Evolutionary conservation across 148 eudicot species (phyloP).

Genomic region (Chenopodium berlandieri): DNA sequence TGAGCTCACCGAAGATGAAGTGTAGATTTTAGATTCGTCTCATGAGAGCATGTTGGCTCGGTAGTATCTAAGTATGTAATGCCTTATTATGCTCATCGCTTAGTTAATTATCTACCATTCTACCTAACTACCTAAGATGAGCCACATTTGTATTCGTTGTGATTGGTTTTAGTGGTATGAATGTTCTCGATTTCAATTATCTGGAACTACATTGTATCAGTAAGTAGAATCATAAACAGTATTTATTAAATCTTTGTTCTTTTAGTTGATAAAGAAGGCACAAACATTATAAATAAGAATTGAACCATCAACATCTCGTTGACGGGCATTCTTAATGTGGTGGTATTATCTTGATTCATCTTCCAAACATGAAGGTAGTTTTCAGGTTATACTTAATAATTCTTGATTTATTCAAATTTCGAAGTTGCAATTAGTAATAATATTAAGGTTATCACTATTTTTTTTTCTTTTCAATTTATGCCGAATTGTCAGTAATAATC

Average conservation of each 20-base stretch:
- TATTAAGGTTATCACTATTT: no score
- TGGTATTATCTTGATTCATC: not conserved
- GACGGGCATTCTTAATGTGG: not conserved
- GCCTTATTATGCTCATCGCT: not conserved
- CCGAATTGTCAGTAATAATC: no score
- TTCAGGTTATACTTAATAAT: no score
- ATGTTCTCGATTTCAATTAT: not conserved
- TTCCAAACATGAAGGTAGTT: no score
- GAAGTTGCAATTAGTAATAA: no score
- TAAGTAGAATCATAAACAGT: not conserved
- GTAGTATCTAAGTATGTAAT: not conserved
- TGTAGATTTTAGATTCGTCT: constrained; percentile 15
- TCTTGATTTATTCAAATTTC: no score
- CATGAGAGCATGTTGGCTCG: not conserved
- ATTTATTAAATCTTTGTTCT: not conserved
- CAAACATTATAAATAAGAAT: not conserved
- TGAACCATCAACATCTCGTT: not conserved
- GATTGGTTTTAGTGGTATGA: constrained; percentile 10
- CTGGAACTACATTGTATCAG: not conserved
- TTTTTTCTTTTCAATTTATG: no score
- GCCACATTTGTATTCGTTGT: constrained; percentile 7
- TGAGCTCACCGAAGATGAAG: constrained; percentile 28
- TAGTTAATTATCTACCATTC: not conserved
- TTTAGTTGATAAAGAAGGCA: not conserved
- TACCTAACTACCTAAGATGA: not conserved